These are phyloP conservation scores for Zasmidium citrigriseum DNA, from an alignment of 2,329 filamentous ascomycete species.

Conservation along the genomic window DNA sequence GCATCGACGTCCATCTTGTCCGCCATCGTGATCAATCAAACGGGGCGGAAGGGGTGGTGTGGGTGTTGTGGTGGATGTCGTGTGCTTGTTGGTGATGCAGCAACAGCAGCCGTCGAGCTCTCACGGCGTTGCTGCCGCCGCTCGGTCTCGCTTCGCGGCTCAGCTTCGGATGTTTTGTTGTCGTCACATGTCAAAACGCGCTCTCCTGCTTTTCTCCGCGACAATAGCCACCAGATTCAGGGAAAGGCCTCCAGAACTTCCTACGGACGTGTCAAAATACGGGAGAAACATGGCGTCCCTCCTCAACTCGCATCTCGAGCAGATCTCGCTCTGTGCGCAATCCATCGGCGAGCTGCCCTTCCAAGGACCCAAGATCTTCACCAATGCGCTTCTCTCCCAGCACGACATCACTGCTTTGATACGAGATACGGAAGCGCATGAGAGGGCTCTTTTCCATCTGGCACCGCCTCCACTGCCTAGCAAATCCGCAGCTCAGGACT, in stretches of 20 bases:
- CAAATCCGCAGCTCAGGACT: constrained; percentile 46
- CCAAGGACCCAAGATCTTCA: constrained; percentile 88
- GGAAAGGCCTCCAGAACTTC: not conserved
- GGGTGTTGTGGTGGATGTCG: constrained; percentile 13
- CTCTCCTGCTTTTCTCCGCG: not conserved
- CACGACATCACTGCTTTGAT: constrained; percentile 94
- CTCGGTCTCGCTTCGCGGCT: not conserved
- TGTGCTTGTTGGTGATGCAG: constrained; percentile 16
- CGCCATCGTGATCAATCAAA: constrained; percentile 41
- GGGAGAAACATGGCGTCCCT: constrained; percentile 37
- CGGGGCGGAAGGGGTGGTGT: constrained; percentile 10
- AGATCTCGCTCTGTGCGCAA: constrained; percentile 50
- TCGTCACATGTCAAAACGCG: constrained; percentile 1
- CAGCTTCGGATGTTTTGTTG: not conserved
- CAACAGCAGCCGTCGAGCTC: not conserved
- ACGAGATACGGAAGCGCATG: constrained; percentile 90
- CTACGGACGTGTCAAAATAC: not conserved
- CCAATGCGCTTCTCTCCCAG: constrained; percentile 78
- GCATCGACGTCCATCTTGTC: constrained; percentile 50
- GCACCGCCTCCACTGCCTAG: constrained; percentile 63
- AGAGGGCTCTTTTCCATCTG: constrained; percentile 91
- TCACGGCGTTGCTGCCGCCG: not conserved
- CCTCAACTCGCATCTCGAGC: constrained; percentile 51
- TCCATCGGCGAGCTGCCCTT: constrained; percentile 61
- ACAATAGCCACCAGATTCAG: not conserved